A percentile compares a stretch with the other conserved stretches of the same genome.
These are phyloP conservation scores for Colletotrichum cuscutae DNA, from an alignment of 2,329 filamentous ascomycete genomes.

Conservation along the genomic window DNA sequence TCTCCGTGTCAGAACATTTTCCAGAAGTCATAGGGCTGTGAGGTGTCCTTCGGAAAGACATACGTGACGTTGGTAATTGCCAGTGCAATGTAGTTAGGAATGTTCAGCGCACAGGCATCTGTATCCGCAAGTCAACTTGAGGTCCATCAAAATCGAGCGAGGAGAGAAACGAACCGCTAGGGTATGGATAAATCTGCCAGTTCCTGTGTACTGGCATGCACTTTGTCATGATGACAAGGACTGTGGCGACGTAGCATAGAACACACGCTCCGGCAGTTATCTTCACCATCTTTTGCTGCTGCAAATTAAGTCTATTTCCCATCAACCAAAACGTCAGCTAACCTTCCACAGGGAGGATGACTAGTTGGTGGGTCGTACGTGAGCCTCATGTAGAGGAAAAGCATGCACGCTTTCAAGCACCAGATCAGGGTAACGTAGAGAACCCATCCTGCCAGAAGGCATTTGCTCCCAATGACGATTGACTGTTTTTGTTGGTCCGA, in stretches of 20 bases:
- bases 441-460: conserved; percentile 49
- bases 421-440: conserved; percentile 55
- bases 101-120: conserved; percentile 37
- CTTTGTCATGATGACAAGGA: conserved; percentile 37
- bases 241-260: conserved; percentile 35
- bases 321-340: background rate
- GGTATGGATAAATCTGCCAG: conserved; percentile 41
- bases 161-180: conserved; percentile 32
- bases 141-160: background rate
- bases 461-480: conserved; percentile 39
- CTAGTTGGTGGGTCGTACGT: background rate
- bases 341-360: rapidly evolving
- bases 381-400: conserved; percentile 49
- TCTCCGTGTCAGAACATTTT: background rate
- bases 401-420: conserved; percentile 53
- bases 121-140: background rate
- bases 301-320: conserved; percentile 35
- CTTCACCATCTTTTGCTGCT: conserved; percentile 36
- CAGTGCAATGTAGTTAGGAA: conserved; percentile 37
- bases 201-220: conserved; percentile 39
- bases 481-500: conserved; percentile 24
- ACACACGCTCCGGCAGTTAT: conserved; percentile 35
- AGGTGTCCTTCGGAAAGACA: background rate
- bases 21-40: background rate
- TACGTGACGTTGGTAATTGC: conserved; percentile 40